Base-by-base conservation (phyloP, 331 rosid species). In the Cydonia oblonga region DNA sequence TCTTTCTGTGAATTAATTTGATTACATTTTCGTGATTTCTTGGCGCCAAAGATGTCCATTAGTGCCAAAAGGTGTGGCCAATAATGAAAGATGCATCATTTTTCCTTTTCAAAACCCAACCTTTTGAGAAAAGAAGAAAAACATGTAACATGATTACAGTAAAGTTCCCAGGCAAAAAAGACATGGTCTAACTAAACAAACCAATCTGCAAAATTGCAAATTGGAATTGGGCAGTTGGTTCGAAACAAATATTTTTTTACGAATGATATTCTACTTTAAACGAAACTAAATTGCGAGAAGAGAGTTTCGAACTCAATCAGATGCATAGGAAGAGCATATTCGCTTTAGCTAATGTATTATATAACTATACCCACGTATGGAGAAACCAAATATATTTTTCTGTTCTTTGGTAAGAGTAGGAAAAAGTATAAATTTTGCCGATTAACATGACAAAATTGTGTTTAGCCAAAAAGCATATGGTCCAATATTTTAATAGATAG, bases 41-140 rank as follows among this genome's bases (percentile, higher is more conserved):
- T 56, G 63, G 63, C 44, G 42, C 56, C 56, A 59, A 60, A 46
- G 30, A 26, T n/a, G 22, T 66, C 40, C 59, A 57, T 66, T 57
- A 73, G 69, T 51, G 19, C 74, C 65, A 30, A 66, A 58, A 66
- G 66, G 77, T 72, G 64, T 57, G 69, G 70, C 77, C 51, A 64
- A 23, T 33, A 49, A 53, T 52, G 51, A 52, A n/a, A 10, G 25
- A 19, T 18, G 22, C 42, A 30, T 62, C 14, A 5, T 19, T 29
- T 30, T 26, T 15, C 8, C 54, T 49, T 49, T 49, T 49, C 54
- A 49, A 49, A 49, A 16, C 9, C 53, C 54, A 7, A 16, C 35
- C 15, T 60, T 60, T 14, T 8, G 2, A 60, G 35, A 26, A 30
- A 29, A 28, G 35, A 20, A n/a, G 11, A 42, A n/a, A 57, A 64